Conservation (phyloP, 352 stramenopile species). For the Globisporangium spinosum region DNA sequence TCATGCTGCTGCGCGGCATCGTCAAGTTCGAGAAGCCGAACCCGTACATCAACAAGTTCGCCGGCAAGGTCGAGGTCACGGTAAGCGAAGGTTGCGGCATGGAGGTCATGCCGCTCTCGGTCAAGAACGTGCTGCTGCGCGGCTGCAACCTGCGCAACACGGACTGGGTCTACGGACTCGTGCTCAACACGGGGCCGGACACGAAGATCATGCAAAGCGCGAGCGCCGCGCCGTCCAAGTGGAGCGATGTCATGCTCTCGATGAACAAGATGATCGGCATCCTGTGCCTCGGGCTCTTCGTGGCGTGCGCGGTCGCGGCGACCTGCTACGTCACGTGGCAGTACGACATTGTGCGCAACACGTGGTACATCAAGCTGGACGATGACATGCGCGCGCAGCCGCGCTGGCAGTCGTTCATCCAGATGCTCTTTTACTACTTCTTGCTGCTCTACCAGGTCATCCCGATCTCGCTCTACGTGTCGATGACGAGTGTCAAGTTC, state of each 20-base stretch:
- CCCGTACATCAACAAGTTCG: constrained; percentile 87
- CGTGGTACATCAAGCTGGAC: constrained; percentile 68
- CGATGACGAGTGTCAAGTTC: constrained; percentile 89
- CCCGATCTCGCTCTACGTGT: constrained; percentile 92
- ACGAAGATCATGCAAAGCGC: constrained; percentile 91
- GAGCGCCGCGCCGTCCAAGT: constrained; percentile 71
- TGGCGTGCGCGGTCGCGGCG: constrained; percentile 59
- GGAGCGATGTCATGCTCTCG: constrained; percentile 76
- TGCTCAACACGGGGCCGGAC: constrained; percentile 89
- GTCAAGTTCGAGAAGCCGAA: constrained; percentile 80
- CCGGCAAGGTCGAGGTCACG: constrained; percentile 73
- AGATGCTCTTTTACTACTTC: constrained; percentile 92
- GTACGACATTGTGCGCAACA: constrained; percentile 63
- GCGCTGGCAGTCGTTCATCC: constrained; percentile 61
- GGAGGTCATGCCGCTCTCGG: constrained; percentile 72
- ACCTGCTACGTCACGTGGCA: constrained; percentile 79
- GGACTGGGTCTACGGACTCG: constrained; percentile 80
- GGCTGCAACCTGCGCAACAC: constrained; percentile 88
- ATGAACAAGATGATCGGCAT: constrained; percentile 84
- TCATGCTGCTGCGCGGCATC: constrained; percentile 53
- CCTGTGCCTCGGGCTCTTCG: constrained; percentile 60
- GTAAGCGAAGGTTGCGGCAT: constrained; percentile 59
- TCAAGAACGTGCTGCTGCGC: constrained; percentile 89
- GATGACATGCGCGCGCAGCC: constrained; percentile 32
- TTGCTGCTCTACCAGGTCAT: constrained; percentile 91